Evolutionary conservation across 2,329 filamentous ascomycete genomes (phyloP), one percentile per base, ranked within the genome.

Genomic region (Trichoderma arundinaceum): DNA sequence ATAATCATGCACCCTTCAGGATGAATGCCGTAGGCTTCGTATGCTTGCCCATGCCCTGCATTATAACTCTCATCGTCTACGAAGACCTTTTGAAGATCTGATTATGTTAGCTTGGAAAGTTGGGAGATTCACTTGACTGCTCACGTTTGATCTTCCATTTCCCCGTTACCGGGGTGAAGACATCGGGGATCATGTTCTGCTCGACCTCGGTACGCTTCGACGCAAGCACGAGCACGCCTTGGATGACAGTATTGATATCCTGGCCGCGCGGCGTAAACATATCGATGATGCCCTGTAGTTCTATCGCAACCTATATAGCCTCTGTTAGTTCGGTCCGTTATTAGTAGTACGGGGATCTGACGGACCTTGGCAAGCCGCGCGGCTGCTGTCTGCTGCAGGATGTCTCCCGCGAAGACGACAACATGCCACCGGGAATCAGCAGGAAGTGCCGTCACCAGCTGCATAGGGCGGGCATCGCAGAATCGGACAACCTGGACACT

Each of bases 81-180:
- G 7, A 57, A 57, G 6, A 44, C 53, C 12, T 57, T 57, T 33
- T 57, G 53, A 22, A 57, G 53, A 57, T 57, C 53, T 57, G 10
- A 8, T 44, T 19, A 44, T 17, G 53, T 57, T 32, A 57, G 22
- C 22, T 8, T 57, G 22, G 8, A 17, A 52, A 19, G 1, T 1
- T 10, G 7, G n/a, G n/a, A 32, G 33, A 13, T 33, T 10, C 10
- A 35, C n/a, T 15, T n/a, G n/a, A 12, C 1, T 19, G 13, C 53
- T 17, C 3, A 57, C 53, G 53, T 57, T 57, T 57, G 53, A 57
- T 57, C 39, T 57, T 57, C 53, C 53, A 57, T 33, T 33, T 57
- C n/a, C 53, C 53, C 1, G 53, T 57, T 13, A 17, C 28, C 22
- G 39, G 53, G 15, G 53, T 57, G 15, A 57, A 57, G 19, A 57